Evolutionary conservation across 2,329 filamentous ascomycete genomes (phyloP).

Genomic region (Alternaria panax): DNA sequence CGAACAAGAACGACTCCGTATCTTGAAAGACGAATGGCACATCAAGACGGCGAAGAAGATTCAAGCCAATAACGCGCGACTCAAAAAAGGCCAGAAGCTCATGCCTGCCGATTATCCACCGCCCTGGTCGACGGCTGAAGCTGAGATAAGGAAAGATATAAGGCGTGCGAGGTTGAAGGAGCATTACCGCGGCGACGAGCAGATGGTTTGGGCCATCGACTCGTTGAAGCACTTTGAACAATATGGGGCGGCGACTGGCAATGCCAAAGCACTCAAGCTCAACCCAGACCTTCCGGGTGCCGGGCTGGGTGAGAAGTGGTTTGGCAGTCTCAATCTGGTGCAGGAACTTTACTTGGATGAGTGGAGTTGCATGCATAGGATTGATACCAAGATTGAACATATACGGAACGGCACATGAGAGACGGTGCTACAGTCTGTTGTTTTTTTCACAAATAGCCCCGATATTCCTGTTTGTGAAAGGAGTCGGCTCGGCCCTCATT

Average conservation of each 20-base stretch:
- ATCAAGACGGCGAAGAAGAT: conserved; percentile 14
- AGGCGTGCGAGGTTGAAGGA: conserved; percentile 35
- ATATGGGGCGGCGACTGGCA: conserved; percentile 13
- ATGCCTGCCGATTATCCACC: conserved; percentile 19
- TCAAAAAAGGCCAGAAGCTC: conserved; percentile 26
- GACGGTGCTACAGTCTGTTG: neutral
- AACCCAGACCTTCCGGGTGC: conserved; percentile 39
- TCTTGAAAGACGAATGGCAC: conserved; percentile 19
- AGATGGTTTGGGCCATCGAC: conserved; percentile 43
- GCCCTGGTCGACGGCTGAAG: conserved; percentile 19
- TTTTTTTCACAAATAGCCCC: too few relatives aligned
- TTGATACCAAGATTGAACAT: conserved; percentile 36
- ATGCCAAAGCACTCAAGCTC: conserved; percentile 22
- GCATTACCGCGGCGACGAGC: conserved; percentile 30
- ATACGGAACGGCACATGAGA: conserved; percentile 11
- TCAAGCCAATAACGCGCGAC: conserved; percentile 15
- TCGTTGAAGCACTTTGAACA: conserved; percentile 37
- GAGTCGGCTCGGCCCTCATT: too few relatives aligned
- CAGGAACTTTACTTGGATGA: conserved; percentile 45
- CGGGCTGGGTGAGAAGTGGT: conserved; percentile 42
- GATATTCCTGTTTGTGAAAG: too few relatives aligned
- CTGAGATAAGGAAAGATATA: conserved; percentile 32
- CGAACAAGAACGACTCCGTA: conserved; percentile 31
- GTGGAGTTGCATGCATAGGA: conserved; percentile 44
- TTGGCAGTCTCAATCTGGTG: conserved; percentile 37